Evolutionary conservation across 306 rosid species (phyloP).

Genomic region (Vicia villosa): DNA sequence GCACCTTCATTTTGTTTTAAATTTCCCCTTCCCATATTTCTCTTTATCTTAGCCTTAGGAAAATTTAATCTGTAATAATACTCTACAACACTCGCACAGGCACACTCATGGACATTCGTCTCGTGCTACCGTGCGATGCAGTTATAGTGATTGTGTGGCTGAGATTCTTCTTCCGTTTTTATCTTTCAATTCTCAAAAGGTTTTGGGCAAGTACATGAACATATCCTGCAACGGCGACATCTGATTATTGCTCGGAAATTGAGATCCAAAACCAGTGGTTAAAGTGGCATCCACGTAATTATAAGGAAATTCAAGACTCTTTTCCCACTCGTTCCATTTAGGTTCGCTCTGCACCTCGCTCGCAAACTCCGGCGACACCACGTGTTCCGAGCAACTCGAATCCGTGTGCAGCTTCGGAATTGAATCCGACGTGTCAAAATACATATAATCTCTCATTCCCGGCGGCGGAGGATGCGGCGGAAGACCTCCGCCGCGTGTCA

Average conservation of each 20-base stretch:
- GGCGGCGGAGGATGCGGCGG: conserved; percentile 35
- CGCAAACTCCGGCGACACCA: conserved; percentile 87
- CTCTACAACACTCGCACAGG: conserved; percentile 34
- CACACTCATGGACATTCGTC: conserved; percentile 79
- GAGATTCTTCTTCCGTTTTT: background rate
- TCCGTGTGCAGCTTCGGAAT: conserved; percentile 86
- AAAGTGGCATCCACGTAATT: conserved; percentile 65
- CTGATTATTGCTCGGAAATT: conserved; percentile 54
- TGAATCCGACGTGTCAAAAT: conserved; percentile 74
- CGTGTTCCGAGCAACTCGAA: conserved; percentile 94
- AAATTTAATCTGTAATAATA: background rate
- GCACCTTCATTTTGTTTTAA: background rate
- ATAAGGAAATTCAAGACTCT: conserved; percentile 51
- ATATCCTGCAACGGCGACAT: conserved; percentile 91
- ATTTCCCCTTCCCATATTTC: background rate
- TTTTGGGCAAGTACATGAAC: conserved; percentile 70
- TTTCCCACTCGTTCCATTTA: conserved; percentile 82
- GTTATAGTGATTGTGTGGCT: background rate
- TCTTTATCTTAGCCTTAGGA: background rate
- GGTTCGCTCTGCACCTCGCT: conserved; percentile 96
- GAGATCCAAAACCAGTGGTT: conserved; percentile 50
- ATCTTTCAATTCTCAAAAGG: conserved; percentile 38
- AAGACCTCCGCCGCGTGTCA: conserved; percentile 12
- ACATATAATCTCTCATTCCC: conserved; percentile 49
- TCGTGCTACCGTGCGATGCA: conserved; percentile 66